Evolutionary conservation across 495 filamentous ascomycete genomes (phyloP), one percentile per base, ranked within the genome.

Genomic region (Penicillium ochrochloron): DNA sequence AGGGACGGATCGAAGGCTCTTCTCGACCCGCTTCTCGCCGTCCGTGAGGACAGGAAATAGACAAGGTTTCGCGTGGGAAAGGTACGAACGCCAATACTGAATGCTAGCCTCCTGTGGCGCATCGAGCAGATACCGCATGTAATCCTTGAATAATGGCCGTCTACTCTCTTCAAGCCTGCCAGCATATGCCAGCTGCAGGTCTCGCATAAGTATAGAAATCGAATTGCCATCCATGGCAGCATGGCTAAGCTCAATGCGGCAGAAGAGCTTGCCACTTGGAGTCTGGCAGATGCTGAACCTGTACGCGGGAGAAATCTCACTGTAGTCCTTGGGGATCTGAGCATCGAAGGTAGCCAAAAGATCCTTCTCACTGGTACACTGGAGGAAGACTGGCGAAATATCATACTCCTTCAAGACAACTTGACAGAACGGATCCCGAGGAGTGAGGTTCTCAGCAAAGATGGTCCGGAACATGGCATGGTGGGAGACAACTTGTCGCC

Each of bases 201-300:
- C 83, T 0, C 76, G 73, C 12, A 83, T 52, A 23, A 86, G 80
- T 23, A 80, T 75, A 0, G 79, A 80, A 54, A 84, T 78, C 0
- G 83, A 85, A 35, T 71, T 65, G 8, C 77, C 84, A 75, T 87
- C 80, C 72, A 83, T 80, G 11, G 82, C 74, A 19, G 82, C 76
- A 68, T 88, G 84, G 64, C 80, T 88, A 25, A 89, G 72, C 53
- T 90, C 86, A 23, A 89, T 63, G 52, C 81, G 80, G 59, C 79
- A 83, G 34, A 83, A 80, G 0, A 89, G 62, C 33, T 71, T 71
- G 0, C 75, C 73, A 2, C 63, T 71, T 0, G 68, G 57, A 7
- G 80, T 83, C 62, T 81, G 70, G 39, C 77, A 83, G 31, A 82
- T 78, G 11, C 76, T 81, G 63, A 85, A 80, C 25, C 82, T 78